Conservation (phyloP, 1,139 yeast species). For the Yamadazyma spencermartinsiae region DNA sequence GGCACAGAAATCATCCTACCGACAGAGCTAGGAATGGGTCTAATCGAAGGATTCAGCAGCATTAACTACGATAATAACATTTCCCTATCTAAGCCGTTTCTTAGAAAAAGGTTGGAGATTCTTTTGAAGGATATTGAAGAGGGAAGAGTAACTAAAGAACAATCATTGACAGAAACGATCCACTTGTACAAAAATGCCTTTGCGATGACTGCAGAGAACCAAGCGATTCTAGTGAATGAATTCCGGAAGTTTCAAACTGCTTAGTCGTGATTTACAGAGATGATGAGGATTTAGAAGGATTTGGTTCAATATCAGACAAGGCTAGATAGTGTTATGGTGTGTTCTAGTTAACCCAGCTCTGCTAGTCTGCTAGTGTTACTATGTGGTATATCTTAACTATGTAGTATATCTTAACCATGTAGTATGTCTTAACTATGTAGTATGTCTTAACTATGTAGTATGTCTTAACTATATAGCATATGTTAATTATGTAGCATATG, state of each 20-base stretch:
- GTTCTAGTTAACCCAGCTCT: too few species aligned
- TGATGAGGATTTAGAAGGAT: too few species aligned
- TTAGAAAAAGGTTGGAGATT: constrained; percentile 74
- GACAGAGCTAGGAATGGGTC: constrained; percentile 78
- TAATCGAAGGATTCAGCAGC: constrained; percentile 84
- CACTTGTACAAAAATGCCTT: constrained; percentile 65
- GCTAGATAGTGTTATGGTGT: too few species aligned
- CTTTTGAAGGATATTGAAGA: constrained; percentile 66
- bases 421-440: too few species aligned
- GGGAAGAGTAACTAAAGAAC: constrained; percentile 55
- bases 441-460: too few species aligned
- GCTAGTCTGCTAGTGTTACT: too few species aligned
- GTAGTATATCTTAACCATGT: too few species aligned
- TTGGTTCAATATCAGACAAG: too few species aligned
- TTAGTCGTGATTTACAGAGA: too few species aligned
- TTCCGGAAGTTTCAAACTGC: constrained; percentile 14
- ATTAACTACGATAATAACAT: constrained; percentile 66
- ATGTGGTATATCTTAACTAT: too few species aligned
- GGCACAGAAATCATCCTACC: constrained; percentile 59
- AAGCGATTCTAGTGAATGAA: constrained; percentile 25
- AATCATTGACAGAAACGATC: constrained; percentile 59
- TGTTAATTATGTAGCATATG: too few species aligned
- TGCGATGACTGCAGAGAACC: constrained; percentile 36
- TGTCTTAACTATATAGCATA: too few species aligned
- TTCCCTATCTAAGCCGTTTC: constrained; percentile 85